These are phyloP conservation scores for Cryptococcus deneoformans DNA, from an alignment of 1,284 basidiomycete genomes.

Conservation along the genomic window DNA sequence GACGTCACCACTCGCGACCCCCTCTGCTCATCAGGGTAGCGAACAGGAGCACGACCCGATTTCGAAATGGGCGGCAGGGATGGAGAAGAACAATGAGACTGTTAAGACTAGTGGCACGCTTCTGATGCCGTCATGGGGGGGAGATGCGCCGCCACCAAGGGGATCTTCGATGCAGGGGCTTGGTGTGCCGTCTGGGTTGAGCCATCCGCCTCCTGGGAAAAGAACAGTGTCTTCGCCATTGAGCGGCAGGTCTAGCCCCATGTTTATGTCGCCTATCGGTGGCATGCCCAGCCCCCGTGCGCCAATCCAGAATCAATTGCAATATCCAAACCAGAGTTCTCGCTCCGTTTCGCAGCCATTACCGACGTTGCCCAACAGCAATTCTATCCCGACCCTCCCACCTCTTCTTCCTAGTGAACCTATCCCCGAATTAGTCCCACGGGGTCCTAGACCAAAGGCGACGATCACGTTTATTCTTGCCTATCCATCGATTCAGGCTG, in stretches of 20 bases:
- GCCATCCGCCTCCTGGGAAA: not conserved
- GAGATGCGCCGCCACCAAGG: too few species aligned
- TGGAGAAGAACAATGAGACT: not conserved
- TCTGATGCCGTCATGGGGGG: too few species aligned
- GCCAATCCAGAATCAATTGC: not conserved
- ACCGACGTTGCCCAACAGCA: not conserved
- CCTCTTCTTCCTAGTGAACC: not conserved
- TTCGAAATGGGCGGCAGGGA: not conserved
- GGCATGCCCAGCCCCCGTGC: too few species aligned
- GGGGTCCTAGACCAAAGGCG: constrained; percentile 3
- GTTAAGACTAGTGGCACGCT: too few species aligned
- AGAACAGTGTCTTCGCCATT: not conserved
- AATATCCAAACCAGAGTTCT: not conserved
- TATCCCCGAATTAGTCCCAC: not conserved
- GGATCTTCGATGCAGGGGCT: too few species aligned
- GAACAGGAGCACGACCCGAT: not conserved
- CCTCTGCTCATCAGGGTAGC: not conserved
- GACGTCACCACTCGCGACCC: constrained; percentile 1
- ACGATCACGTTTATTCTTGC: constrained; percentile 29
- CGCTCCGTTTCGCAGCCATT: not conserved
- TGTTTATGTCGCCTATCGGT: not conserved
- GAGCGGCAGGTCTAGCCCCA: not conserved
- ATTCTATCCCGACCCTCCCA: not conserved
- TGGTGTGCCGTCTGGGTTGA: too few species aligned
- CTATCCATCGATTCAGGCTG: constrained; percentile 33